phyloP scores from a whole-genome alignment of 2,329 filamentous ascomycete genomes.

The Hirsutella rhossiliensis region DNA sequence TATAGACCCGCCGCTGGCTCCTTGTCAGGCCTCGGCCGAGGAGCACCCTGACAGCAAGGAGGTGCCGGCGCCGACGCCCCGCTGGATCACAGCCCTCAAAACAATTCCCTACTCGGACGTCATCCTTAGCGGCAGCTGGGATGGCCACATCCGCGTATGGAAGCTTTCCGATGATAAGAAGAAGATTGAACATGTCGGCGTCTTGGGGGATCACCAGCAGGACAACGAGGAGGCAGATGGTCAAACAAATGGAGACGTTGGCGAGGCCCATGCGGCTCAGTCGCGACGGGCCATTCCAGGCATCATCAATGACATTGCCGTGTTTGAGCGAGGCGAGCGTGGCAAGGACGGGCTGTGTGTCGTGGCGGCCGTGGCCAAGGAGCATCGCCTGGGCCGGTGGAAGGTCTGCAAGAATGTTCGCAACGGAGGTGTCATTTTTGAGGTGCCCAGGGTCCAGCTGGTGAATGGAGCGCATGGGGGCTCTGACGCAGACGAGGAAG shows the following conservation, averaged over 20 bases:
- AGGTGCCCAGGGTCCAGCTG: slow-evolving; percentile 45
- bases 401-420: slow-evolving; percentile 50
- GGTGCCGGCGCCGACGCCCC: slow-evolving; percentile 54
- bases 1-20: slow-evolving; percentile 57
- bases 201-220: slow-evolving; percentile 36
- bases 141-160: slow-evolving; percentile 75
- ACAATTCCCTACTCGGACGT: slow-evolving; percentile 85
- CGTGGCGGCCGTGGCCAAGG: slow-evolving; percentile 75
- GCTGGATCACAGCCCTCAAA: slow-evolving; percentile 82
- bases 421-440: slow-evolving; percentile 82
- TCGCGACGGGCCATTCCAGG: slow-evolving; percentile 42
- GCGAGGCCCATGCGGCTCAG: slow-evolving; percentile 5
- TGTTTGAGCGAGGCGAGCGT: slow-evolving; percentile 74
- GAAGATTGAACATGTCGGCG: slow-evolving; percentile 60
- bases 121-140: slow-evolving; percentile 88
- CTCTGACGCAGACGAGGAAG: slow-evolving; percentile 9
- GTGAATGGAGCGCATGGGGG: neutral
- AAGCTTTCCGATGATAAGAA: slow-evolving; percentile 72
- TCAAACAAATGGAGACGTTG: slow-evolving; percentile 12
- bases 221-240: slow-evolving; percentile 12
- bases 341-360: slow-evolving; percentile 70
- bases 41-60: slow-evolving; percentile 45
- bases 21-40: slow-evolving; percentile 65
- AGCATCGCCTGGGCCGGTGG: slow-evolving; percentile 80
- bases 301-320: slow-evolving; percentile 76